Evolutionary conservation across 148 eudicot species (phyloP).

Genomic region (Amaranthus hypochondriacus): DNA sequence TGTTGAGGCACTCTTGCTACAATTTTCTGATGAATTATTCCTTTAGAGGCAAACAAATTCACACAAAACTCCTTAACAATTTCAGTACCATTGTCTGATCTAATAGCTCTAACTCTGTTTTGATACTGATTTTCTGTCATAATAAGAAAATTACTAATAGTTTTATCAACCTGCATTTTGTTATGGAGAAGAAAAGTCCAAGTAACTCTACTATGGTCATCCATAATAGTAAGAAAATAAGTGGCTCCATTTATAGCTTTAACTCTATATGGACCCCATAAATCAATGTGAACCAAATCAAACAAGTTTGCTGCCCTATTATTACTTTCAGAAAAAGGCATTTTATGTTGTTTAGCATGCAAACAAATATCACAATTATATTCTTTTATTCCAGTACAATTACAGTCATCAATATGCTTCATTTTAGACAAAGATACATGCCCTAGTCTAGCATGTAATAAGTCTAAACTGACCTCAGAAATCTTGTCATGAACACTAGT

Average conservation of each 20-base stretch:
- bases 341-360: neutral
- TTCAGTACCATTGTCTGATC: neutral
- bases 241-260: neutral
- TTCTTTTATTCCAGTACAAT: neutral
- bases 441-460: conserved; percentile 7
- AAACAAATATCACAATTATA: neutral
- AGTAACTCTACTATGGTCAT: neutral
- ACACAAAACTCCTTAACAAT: neutral
- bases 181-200: conserved; percentile 1
- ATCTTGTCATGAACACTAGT: too few relatives aligned
- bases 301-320: neutral
- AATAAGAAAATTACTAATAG: neutral
- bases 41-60: neutral
- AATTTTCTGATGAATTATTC: neutral
- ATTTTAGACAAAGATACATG: neutral
- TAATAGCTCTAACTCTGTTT: too few relatives aligned
- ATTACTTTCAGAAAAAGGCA: neutral
- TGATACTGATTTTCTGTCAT: neutral
- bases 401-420: neutral
- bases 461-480: neutral
- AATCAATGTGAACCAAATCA: neutral
- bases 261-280: neutral
- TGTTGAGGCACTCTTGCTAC: neutral
- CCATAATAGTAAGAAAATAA: neutral
- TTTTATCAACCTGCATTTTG: neutral